Conservation (phyloP, 2,329 filamentous ascomycete genomes). For the Scolecobasidium constrictum region DNA sequence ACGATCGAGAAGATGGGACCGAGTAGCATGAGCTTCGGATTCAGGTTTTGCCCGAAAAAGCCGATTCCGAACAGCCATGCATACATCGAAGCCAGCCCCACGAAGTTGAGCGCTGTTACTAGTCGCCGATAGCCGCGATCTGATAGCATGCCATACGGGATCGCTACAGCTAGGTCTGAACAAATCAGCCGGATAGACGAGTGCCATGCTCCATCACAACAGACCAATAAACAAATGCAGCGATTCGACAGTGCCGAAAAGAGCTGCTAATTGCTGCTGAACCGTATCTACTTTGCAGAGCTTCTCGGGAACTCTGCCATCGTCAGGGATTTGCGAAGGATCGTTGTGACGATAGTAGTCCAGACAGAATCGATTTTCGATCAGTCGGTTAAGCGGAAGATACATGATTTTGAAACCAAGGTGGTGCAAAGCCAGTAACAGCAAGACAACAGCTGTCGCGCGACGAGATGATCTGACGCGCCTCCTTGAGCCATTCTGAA, state of each 20-base stretch:
- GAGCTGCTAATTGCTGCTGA: slow-evolving; percentile 40
- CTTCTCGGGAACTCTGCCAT: slow-evolving; percentile 37
- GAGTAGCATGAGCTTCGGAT: slow-evolving; percentile 20
- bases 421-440: slow-evolving; percentile 22
- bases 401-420: slow-evolving; percentile 22
- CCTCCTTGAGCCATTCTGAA: no score
- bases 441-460: slow-evolving; percentile 11
- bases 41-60: slow-evolving; percentile 17
- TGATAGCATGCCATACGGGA: slow-evolving; percentile 4
- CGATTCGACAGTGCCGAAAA: slow-evolving; percentile 36
- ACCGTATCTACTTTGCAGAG: slow-evolving; percentile 44
- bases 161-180: slow-evolving; percentile 8
- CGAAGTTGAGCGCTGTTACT: slow-evolving; percentile 7
- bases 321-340: slow-evolving; percentile 22
- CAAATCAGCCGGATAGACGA: background rate
- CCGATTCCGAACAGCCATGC: slow-evolving; percentile 21
- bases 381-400: slow-evolving; percentile 25
- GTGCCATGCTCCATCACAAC: slow-evolving; percentile 13
- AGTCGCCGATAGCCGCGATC: slow-evolving; percentile 3
- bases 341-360: slow-evolving; percentile 37
- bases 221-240: slow-evolving; percentile 24
- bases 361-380: slow-evolving; percentile 30
- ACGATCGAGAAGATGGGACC: slow-evolving; percentile 21
- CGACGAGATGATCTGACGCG: no score
- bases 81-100: slow-evolving; percentile 8